A percentile compares a stretch with the other conserved stretches of the same genome.
These are phyloP conservation scores for Arachis monticola DNA, from an alignment of 331 rosid genomes.

Conservation along the genomic window DNA sequence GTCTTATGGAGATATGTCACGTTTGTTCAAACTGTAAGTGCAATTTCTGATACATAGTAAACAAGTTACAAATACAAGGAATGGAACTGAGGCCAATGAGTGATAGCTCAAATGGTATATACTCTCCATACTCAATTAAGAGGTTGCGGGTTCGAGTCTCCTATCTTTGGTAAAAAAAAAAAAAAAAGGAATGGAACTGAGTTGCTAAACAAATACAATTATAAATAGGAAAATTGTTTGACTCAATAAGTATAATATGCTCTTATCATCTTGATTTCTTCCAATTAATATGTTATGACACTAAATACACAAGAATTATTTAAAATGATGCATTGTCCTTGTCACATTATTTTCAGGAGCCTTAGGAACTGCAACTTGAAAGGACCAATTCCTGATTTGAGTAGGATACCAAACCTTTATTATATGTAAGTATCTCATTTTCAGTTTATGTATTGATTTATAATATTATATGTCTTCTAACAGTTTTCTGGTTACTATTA, in stretches of 20 bases:
- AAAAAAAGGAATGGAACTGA: not conserved
- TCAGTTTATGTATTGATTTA: not conserved
- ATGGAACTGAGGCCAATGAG: too few species aligned
- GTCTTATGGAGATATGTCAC: conserved; percentile 68
- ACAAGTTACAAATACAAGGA: conserved; percentile 25
- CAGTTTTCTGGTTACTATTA: conserved; percentile 29
- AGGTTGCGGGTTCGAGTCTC: too few species aligned
- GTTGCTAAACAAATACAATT: not conserved
- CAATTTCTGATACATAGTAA: conserved; percentile 33
- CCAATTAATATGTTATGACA: conserved; percentile 1
- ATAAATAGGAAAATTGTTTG: not conserved
- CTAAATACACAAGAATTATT: not conserved
- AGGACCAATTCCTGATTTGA: conserved; percentile 84
- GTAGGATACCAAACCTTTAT: conserved; percentile 66
- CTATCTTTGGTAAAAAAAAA: too few species aligned
- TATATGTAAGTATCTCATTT: conserved; percentile 69
- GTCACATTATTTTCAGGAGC: conserved; percentile 58
- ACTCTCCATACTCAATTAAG: too few species aligned
- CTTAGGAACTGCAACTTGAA: conserved; percentile 84
- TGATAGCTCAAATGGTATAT: too few species aligned
- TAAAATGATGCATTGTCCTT: not conserved
- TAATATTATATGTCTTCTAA: conserved; percentile 7
- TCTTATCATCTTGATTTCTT: conserved; percentile 13
- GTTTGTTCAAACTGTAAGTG: conserved; percentile 84
- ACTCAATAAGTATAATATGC: not conserved